phyloP scores from a whole-genome alignment of 2,329 filamentous ascomycete genomes.

The Coniochaeta prunicola region DNA sequence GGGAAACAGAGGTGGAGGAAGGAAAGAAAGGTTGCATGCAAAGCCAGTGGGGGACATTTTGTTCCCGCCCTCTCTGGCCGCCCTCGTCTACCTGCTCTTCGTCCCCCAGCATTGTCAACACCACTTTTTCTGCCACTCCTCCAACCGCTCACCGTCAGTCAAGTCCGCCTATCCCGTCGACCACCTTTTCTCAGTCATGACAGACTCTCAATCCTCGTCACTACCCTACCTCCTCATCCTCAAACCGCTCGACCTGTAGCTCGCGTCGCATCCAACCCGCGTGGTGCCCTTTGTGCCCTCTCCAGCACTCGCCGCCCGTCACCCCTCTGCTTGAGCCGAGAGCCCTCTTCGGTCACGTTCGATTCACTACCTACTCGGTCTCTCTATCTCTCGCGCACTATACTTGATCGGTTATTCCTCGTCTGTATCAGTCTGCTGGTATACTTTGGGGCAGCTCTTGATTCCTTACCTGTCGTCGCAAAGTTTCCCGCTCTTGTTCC shows the following conservation, averaged over 20 bases:
- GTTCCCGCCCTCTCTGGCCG: not conserved
- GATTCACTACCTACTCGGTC: not conserved
- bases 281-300: too few species aligned
- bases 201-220: not conserved
- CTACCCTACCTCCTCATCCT: not conserved
- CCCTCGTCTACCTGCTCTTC: not conserved
- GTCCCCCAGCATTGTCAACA: constrained; percentile 1
- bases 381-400: not conserved
- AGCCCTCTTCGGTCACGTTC: not conserved
- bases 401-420: not conserved
- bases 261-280: not conserved
- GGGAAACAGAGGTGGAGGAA: not conserved
- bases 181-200: not conserved
- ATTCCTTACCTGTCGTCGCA: not conserved
- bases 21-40: not conserved
- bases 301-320: not conserved
- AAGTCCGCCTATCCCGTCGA: not conserved
- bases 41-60: constrained; percentile 1
- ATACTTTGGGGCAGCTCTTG: not conserved
- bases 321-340: not conserved
- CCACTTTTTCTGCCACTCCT: not conserved
- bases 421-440: not conserved
- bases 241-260: not conserved
- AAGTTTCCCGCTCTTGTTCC: not conserved
- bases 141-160: not conserved